Evolutionary conservation across 2,329 filamentous ascomycete species (phyloP).

Genomic region (Colletotrichum chrysophilum): DNA sequence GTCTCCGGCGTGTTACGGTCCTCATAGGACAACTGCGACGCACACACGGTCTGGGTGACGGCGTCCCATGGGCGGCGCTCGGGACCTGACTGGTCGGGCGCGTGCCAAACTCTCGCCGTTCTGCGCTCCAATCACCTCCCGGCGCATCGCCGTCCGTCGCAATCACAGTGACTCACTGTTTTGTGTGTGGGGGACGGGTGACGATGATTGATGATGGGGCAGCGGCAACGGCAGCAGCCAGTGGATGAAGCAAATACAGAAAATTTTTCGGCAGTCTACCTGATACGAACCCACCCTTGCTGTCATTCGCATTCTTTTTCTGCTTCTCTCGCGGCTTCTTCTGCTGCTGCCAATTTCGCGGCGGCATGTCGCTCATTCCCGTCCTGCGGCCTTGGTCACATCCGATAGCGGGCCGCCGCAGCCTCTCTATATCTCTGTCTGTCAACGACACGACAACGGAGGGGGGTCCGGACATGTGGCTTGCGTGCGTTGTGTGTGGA

Average conservation of each 20-base stretch:
- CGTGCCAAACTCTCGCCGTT: background rate
- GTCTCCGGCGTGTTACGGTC: background rate
- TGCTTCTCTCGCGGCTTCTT: background rate
- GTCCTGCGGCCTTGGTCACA: background rate
- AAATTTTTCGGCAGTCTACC: background rate
- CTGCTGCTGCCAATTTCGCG: background rate
- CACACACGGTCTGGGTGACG: background rate
- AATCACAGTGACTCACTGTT: background rate
- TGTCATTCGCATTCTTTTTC: background rate
- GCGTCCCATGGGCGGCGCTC: conserved; percentile 7
- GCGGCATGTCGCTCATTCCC: background rate
- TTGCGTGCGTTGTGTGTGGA: background rate
- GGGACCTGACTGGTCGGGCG: conserved; percentile 7
- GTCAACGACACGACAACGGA: background rate
- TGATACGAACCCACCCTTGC: background rate
- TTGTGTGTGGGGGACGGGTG: background rate
- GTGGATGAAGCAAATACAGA: background rate
- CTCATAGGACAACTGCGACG: background rate
- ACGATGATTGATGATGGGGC: background rate
- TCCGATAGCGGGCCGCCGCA: conserved; percentile 15
- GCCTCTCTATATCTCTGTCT: background rate
- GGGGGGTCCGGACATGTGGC: background rate
- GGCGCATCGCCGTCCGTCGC: conserved; percentile 10
- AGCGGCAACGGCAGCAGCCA: background rate
- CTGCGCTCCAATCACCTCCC: conserved; percentile 16